Conservation (phyloP, 2,329 filamentous ascomycete species). For the Cordyceps cateniannulata region DNA sequence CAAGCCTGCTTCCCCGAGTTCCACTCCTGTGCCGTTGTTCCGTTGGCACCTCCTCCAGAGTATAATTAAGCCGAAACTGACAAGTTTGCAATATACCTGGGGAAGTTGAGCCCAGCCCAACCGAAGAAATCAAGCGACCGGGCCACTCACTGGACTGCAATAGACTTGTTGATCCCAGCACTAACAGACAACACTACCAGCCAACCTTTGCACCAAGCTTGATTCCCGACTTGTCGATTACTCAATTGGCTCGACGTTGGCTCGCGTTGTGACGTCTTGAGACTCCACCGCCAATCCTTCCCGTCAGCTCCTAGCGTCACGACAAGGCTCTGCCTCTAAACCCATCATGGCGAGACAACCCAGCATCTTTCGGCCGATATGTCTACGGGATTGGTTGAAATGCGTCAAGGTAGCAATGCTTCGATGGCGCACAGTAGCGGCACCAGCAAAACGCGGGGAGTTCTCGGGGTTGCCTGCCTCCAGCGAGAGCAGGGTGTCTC, state of each 20-base stretch:
- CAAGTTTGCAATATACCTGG: too few species aligned
- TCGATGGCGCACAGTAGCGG: neutral
- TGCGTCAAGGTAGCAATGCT: neutral
- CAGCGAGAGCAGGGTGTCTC: neutral
- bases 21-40: neutral
- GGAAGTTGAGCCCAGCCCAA: too few species aligned
- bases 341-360: neutral
- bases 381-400: neutral
- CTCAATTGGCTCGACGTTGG: neutral
- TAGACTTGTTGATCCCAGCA: slow-evolving; percentile 5
- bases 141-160: slow-evolving; percentile 15
- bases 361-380: neutral
- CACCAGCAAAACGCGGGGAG: neutral
- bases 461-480: neutral
- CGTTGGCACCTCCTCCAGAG: too few species aligned
- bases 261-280: neutral
- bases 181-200: neutral
- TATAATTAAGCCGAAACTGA: too few species aligned
- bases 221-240: neutral
- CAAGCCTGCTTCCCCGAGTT: neutral
- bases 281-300: neutral
- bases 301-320: slow-evolving; percentile 1
- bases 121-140: neutral
- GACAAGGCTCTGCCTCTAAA: neutral
- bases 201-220: neutral